Evolutionary conservation across 345 rosid genomes (phyloP), one percentile per base, ranked within the genome.

Genomic region (Gossypium bickii): DNA sequence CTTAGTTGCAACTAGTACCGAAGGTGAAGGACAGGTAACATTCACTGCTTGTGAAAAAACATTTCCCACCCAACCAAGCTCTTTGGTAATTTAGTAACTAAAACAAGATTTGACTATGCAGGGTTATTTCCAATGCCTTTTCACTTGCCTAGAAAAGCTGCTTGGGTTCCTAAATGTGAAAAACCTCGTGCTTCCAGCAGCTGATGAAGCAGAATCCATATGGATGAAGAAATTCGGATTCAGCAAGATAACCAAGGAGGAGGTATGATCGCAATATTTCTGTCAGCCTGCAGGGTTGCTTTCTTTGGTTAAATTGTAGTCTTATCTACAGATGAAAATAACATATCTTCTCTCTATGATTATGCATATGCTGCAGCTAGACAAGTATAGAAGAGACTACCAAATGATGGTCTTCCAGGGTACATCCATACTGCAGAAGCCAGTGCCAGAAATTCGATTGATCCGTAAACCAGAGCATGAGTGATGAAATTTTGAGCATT

Each of bases 161-260:
- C 87, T 95, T 0, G 79, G 89, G 68, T 87, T 81, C 74, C 82
- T 95, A 68, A 82, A 86, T 12, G 92, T 93, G 74, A 89, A 87
- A 83, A 81, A 83, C 58, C 82, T 93, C 0, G 88, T 91, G 67
- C 92, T 95, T 75, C 99, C 98, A 12, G 95, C 98, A 15, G 97
- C 98, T 18, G 92, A 85, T 65, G 96, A 90, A 86, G 98, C 93
- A 0, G 90, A 87, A 78, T 87, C 97, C n/a, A 90, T 95, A 61
- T 95, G 97, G 98, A 93, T 87, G 2, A 86, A 85, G 68, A 91
- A 89, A 79, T 95, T 95, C 58, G 92, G 97, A 12, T 95, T 95
- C 79, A 67, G 68, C 79, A 84, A 80, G 78, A 81, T 93, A 82
- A 75, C 78, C 0, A 78, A 80, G 0, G 93, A 90, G 12, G 96